A percentile compares a stretch with the other conserved stretches of the same genome.
Evolutionary conservation across 108 stramenopile species (phyloP).

Genomic region (Stephanodiscus triporus): DNA sequence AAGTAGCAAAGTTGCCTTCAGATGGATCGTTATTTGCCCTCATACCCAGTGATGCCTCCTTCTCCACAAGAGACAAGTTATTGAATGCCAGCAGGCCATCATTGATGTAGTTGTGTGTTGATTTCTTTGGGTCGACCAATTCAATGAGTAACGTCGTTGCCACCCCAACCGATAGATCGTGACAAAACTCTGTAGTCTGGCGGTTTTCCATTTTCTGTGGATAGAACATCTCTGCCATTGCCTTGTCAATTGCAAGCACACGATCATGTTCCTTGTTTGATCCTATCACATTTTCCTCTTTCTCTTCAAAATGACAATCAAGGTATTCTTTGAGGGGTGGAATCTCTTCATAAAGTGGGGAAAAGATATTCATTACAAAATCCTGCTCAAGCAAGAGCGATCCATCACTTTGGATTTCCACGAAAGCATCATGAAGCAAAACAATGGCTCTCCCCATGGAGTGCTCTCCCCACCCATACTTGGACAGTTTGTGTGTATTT

Average conservation of each 20-base stretch:
- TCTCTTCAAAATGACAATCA: constrained; percentile 9
- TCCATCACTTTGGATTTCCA: constrained; percentile 9
- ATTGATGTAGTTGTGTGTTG: too few species aligned
- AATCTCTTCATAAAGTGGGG: not conserved
- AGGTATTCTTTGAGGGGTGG: constrained; percentile 5
- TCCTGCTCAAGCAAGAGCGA: not conserved
- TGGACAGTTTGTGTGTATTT: constrained; percentile 14
- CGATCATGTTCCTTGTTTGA: not conserved
- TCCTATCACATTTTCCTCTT: constrained; percentile 1
- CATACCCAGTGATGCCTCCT: too few species aligned
- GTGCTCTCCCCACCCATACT: constrained; percentile 12
- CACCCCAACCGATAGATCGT: too few species aligned
- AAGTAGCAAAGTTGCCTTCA: too few species aligned
- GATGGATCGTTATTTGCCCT: too few species aligned
- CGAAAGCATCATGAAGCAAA: not conserved
- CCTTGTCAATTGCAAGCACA: constrained; percentile 5
- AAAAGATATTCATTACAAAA: constrained; percentile 12
- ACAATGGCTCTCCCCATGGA: constrained; percentile 13
- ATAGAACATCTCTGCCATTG: not conserved
- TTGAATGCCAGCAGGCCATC: too few species aligned
- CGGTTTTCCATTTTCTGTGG: not conserved
- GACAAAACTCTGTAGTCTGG: too few species aligned
- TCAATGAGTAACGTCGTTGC: too few species aligned
- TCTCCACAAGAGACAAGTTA: too few species aligned
- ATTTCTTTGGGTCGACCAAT: too few species aligned